Evolutionary conservation across 2,329 filamentous ascomycete species (phyloP).

Genomic region (Xylariaceae sp.): DNA sequence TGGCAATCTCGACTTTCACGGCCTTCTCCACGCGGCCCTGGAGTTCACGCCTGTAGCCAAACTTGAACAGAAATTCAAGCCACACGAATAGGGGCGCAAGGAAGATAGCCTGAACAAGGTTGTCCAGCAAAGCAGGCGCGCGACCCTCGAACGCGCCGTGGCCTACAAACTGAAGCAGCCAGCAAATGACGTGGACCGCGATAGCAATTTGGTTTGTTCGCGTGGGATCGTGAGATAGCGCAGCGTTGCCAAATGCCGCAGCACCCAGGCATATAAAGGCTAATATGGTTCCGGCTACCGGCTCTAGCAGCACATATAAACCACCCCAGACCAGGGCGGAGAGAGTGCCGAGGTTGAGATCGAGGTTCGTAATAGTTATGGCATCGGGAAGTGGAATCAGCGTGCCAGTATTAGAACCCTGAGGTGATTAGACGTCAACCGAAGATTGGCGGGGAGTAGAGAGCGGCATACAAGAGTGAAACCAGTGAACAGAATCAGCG

Average conservation of each 20-base stretch:
- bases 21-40: constrained; percentile 74
- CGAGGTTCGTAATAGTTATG: constrained; percentile 63
- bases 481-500: constrained; percentile 65
- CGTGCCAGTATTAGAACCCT: constrained; percentile 60
- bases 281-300: constrained; percentile 77
- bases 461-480: constrained; percentile 62
- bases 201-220: constrained; percentile 55
- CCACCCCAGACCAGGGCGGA: constrained; percentile 64
- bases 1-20: constrained; percentile 71
- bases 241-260: constrained; percentile 71
- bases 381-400: constrained; percentile 62
- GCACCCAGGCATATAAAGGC: constrained; percentile 71
- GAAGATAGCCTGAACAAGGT: constrained; percentile 85
- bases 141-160: constrained; percentile 86
- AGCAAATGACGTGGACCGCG: constrained; percentile 66
- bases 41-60: constrained; percentile 86
- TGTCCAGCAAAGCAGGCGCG: constrained; percentile 85
- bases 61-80: constrained; percentile 85
- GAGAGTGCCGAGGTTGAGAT: constrained; percentile 63
- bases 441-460: constrained; percentile 1
- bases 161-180: constrained; percentile 87
- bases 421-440: constrained; percentile 22
- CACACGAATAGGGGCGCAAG: constrained; percentile 95
- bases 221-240: constrained; percentile 55
- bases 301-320: constrained; percentile 88